phyloP scores from a whole-genome alignment of 345 rosid species.

The Viola odorata region DNA sequence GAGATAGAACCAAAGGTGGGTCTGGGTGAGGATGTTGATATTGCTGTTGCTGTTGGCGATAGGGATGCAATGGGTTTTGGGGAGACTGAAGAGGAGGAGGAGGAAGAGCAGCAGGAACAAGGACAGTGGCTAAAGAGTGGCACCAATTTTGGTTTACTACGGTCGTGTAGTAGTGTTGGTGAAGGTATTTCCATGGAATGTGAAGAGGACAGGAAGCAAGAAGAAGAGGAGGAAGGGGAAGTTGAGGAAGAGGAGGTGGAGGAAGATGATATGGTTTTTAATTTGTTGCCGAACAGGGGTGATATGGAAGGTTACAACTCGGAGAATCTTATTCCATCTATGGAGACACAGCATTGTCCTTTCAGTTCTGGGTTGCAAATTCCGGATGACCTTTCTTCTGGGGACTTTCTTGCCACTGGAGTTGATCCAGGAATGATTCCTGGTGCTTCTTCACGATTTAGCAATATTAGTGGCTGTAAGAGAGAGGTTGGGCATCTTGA shows the following conservation, averaged over 20 bases:
- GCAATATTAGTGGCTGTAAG: conserved; percentile 41
- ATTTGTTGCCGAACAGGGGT: conserved; percentile 36
- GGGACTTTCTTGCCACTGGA: conserved; percentile 57
- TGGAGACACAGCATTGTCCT: conserved; percentile 52
- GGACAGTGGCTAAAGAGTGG: conserved; percentile 38
- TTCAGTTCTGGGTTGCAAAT: conserved; percentile 50
- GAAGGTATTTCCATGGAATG: conserved; percentile 12
- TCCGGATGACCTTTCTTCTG: conserved; percentile 34
- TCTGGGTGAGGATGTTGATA: too few relatives aligned
- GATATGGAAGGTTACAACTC: conserved; percentile 43
- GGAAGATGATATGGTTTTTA: conserved; percentile 38
- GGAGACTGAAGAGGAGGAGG: conserved; percentile 32
- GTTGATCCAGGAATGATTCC: conserved; percentile 43
- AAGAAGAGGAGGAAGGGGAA: conserved; percentile 25
- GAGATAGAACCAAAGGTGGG: too few relatives aligned
- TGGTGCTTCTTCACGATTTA: conserved; percentile 44
- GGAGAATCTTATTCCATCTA: conserved; percentile 52
- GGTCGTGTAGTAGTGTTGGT: conserved; percentile 31
- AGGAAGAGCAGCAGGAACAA: not conserved
- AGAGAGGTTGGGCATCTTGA: conserved; percentile 54
- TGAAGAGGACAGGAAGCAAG: conserved; percentile 20
- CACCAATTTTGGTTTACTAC: conserved; percentile 38
- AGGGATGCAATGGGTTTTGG: conserved; percentile 35
- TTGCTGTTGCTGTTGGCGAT: too few relatives aligned
- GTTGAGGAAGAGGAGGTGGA: conserved; percentile 36